Evolutionary conservation across 768 basidiomycete species (phyloP), one percentile per base, ranked within the genome.

Genomic region (Trametes coccinea): DNA sequence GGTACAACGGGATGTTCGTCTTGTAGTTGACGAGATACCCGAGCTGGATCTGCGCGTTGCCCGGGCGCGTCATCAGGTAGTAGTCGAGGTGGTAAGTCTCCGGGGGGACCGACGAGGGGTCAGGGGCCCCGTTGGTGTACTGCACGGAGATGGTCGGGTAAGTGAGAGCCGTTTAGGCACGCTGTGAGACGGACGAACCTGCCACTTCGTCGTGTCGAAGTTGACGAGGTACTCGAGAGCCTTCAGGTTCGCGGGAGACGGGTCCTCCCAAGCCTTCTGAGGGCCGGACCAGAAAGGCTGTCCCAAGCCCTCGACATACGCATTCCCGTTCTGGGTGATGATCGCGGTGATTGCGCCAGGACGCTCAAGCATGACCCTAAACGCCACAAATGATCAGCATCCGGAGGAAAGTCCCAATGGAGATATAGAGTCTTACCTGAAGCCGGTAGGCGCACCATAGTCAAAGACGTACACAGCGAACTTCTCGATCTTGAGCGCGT

Each of bases 401-500:
- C 40, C 5, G 50, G 50, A 2, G 16, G 10, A 33, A 14, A 5
- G 51, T 6, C 17, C 51, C 22, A 41, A 17, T 11, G 27, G 4
- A 13, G 45, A 46, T 17, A n/a, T 10, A 7, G 11, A n/a, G 45
- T 43, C 70, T 31, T 16, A 73, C 77, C 66, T 69, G 29, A 72
- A 64, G 2, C 69, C 73, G 14, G 70, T 73, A 3, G 77, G 76
- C 9, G 77, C 76, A 41, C 82, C 82, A 56, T 82, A 83, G 62
- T 82, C 82, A 60, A 83, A 83, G 37, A 80, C 73, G 66, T 83
- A 83, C 5, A 80, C 67, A 1, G 75, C 75, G 56, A 78, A 81
- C 40, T 72, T 74, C n/a, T 58, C 65, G 59, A 83, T 67, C 6
- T 64, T 56, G 2, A 83, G 70, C 1, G 71, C 72, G 50, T 80